Percentiles rank a stretch among this genome's conserved stretches.
Conservation (phyloP, 495 filamentous ascomycete genomes). For the Rhypophila decipiens region DNA sequence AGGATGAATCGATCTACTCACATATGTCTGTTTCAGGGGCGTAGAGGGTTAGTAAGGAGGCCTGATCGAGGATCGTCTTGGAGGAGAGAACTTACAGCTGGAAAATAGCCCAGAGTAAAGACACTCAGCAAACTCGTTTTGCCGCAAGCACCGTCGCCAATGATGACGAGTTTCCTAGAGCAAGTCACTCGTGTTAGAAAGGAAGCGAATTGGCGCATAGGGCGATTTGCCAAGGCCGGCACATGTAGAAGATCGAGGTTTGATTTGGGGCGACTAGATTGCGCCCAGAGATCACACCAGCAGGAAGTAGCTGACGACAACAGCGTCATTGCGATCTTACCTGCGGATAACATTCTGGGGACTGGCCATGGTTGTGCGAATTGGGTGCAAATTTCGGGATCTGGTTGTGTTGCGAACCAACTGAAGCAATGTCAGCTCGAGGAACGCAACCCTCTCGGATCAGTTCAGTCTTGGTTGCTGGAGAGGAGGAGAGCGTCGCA, state of each 20-base stretch:
- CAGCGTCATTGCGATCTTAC: conserved; percentile 9
- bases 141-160: conserved; percentile 96
- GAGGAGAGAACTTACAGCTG: conserved; percentile 63
- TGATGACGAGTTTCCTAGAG: conserved; percentile 92
- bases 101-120: conserved; percentile 97
- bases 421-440: neutral
- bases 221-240: too few species aligned
- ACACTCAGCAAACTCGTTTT: conserved; percentile 98
- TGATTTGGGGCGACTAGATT: too few species aligned
- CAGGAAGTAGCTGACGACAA: too few species aligned
- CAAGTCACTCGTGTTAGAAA: conserved; percentile 6
- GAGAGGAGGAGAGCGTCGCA: too few species aligned
- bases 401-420: neutral
- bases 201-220: conserved; percentile 2
- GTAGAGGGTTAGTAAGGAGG: conserved; percentile 11
- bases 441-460: neutral
- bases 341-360: conserved; percentile 29
- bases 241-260: too few species aligned
- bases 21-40: conserved; percentile 54
- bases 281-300: too few species aligned
- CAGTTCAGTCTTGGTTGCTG: neutral
- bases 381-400: neutral
- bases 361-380: conserved; percentile 19
- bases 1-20: conserved; percentile 36
- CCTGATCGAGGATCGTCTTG: neutral